Evolutionary conservation across 257 asterid species (phyloP).

Genomic region (Verbascum thapsus): DNA sequence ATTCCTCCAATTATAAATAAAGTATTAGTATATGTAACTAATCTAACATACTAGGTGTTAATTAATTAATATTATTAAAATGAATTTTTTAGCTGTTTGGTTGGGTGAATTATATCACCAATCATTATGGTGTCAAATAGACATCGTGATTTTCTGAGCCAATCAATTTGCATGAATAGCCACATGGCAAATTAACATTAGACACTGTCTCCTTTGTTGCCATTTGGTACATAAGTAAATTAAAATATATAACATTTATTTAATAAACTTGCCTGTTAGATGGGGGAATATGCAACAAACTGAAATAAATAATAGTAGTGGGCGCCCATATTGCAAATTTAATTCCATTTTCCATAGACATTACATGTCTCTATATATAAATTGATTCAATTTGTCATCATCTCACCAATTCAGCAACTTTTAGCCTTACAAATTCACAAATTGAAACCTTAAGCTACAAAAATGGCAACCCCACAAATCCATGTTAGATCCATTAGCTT

Average conservation of each 20-base stretch:
- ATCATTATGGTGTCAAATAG: conserved; percentile 27
- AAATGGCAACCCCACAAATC: conserved; percentile 39
- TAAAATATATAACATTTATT: background rate
- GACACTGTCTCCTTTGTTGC: conserved; percentile 8
- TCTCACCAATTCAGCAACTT: no score
- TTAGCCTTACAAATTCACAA: background rate
- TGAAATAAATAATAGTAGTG: no score
- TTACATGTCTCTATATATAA: no score
- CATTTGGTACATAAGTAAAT: background rate
- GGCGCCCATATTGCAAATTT: no score
- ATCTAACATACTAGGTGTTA: background rate
- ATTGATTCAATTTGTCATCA: background rate
- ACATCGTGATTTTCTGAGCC: conserved; percentile 18
- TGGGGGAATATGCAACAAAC: no score
- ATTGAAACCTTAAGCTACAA: background rate
- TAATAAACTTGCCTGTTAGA: no score
- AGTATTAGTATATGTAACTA: background rate
- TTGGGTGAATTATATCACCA: no score
- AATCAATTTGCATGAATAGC: conserved; percentile 5
- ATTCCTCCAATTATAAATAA: no score
- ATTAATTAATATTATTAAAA: background rate
- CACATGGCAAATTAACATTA: background rate
- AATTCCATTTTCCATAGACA: no score
- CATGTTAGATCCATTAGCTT: conserved; percentile 43
- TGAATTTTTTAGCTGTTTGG: no score